Evolutionary conservation across 169 alveolate species (phyloP), one percentile per base, ranked within the genome.

Genomic region (Babesia bovis): DNA sequence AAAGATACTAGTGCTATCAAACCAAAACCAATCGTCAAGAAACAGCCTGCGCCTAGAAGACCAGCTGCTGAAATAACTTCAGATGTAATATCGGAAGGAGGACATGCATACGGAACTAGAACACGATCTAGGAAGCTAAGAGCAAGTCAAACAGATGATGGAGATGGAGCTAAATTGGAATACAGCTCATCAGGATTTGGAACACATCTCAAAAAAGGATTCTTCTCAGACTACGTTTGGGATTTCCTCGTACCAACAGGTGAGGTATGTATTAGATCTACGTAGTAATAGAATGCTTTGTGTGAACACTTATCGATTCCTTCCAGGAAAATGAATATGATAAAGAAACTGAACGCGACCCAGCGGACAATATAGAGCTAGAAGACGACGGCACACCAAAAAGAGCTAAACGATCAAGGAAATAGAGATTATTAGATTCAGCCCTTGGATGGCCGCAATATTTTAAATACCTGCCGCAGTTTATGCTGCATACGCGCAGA

Each of bases 201-300:
- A 28, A 50, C 57, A 41, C 87, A 78, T 52, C 76, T 78, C 49
- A 78, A 57, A 47, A 78, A 61, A 52, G 87, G 87, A 23, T 55
- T 78, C 66, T 78, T 68, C 66, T 78, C 87, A 10, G 87, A 78
- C 60, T 78, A 78, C 60, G 82, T 78, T 15, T 78, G 87, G 87
- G 87, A 78, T 21, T 78, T 78, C 68, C 36, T 45, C 36, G 63
- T 38, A 12, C 55, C 73, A 13, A 74, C 61, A 0, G 58, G 55
- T 13, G 74, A 78, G 82, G 87, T 78, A 52, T n/a, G 71, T 7
- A 17, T 23, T 5, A 38, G n/a, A 13, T 13, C n/a, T 38, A 38
- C 13, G 13, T 38, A 38, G 45, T 38, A 6, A 10, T 21, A 38
- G 7, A 38, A 9, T 38, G 45, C n/a, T 38, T 13, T 7, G 45